Evolutionary conservation across 768 basidiomycete species (phyloP), one percentile per base, ranked within the genome.

Genomic region (Boletus reticuloceps): DNA sequence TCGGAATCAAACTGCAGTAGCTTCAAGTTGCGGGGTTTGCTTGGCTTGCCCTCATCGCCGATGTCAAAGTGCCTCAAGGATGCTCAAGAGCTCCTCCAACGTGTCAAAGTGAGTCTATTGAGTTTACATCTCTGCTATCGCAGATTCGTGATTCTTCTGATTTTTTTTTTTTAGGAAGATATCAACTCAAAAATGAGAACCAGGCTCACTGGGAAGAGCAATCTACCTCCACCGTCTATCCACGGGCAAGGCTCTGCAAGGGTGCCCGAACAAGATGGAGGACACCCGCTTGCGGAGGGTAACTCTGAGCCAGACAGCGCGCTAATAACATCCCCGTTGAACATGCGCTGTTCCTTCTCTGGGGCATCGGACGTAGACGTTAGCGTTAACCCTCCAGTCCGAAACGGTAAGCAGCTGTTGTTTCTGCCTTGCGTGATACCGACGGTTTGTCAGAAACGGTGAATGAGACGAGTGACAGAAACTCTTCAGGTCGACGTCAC

Each of bases 11-110:
- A 6, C 16, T 2, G 12, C 11, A n/a, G 29, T 1, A 37, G n/a
- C n/a, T n/a, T n/a, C n/a, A n/a, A n/a, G 40, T 20, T 48, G 47
- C 32, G 51, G 12, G 14, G 7, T n/a, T 34, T 64, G 10, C 3
- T 64, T 16, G 29, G 51, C 17, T 25, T 46, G 25, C n/a, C 60
- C 27, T 59, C 64, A 14, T 46, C 55, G 14, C 44, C 31, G 50
- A 41, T 42, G 16, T n/a, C 0, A 11, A 54, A 20, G 36, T 52
- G 34, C 36, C 52, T 54, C 17, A 22, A 50, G 22, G 47, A 50
- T 8, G 54, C 63, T 0, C 19, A 54, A 31, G 52, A 1, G 14
- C 51, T 65, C 27, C 51, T 1, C 25, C 25, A 27, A 19, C 51
- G 56, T 9, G 29, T 63, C 12, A 58, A 25, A 10, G 63, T 52